These are phyloP conservation scores for Shiraia bambusicola DNA, from an alignment of 2,329 filamentous ascomycete species.

Conservation along the genomic window DNA sequence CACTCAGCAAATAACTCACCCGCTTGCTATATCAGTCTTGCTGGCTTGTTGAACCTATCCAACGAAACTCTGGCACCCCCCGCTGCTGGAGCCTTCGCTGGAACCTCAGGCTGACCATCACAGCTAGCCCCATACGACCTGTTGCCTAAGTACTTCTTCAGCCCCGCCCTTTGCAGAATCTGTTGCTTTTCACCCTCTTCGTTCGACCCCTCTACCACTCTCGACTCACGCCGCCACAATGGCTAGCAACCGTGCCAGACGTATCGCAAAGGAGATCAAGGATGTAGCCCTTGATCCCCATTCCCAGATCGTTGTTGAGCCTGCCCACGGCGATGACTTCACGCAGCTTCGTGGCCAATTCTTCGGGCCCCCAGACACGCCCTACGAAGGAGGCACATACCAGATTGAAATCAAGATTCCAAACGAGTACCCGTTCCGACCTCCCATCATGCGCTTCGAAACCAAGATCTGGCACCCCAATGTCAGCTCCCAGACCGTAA, in stretches of 20 bases:
- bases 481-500: slow-evolving; percentile 86
- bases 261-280: slow-evolving; percentile 72
- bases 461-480: slow-evolving; percentile 98
- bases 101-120: slow-evolving; percentile 32
- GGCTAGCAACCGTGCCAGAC: slow-evolving; percentile 59
- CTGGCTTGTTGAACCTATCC: neutral
- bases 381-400: slow-evolving; percentile 85
- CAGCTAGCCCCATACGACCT: slow-evolving; percentile 4
- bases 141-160: slow-evolving; percentile 15
- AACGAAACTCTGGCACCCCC: slow-evolving; percentile 15
- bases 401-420: slow-evolving; percentile 85
- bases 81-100: slow-evolving; percentile 14
- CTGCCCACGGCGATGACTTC: slow-evolving; percentile 67
- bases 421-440: slow-evolving; percentile 87
- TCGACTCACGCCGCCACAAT: slow-evolving; percentile 41
- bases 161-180: slow-evolving; percentile 6
- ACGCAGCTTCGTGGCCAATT: slow-evolving; percentile 83
- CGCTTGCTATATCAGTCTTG: neutral
- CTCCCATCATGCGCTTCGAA: slow-evolving; percentile 85
- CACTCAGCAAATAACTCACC: neutral
- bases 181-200: slow-evolving; percentile 1
- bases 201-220: neutral
- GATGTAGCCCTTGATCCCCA: slow-evolving; percentile 74
- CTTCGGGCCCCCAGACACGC: slow-evolving; percentile 83
- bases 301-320: slow-evolving; percentile 73